Conservation (phyloP, 768 basidiomycete genomes). For the Lactarius pseudohatsudake region DNA sequence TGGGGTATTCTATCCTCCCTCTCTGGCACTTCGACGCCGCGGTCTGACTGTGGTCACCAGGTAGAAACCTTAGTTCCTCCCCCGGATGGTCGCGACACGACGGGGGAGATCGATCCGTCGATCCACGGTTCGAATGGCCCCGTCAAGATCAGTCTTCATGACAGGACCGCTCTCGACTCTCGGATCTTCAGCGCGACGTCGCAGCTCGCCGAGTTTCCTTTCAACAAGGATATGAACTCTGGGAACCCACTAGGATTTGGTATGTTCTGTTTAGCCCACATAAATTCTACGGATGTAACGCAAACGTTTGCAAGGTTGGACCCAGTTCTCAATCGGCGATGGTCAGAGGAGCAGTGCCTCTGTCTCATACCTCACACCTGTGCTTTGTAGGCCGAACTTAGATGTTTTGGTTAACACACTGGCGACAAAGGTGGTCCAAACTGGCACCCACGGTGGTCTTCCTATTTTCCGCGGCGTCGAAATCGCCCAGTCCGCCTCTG, state of each 20-base stretch:
- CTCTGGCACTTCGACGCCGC: neutral
- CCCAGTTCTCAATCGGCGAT: no score
- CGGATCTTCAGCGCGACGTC: conserved; percentile 24
- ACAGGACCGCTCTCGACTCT: neutral
- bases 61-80: conserved; percentile 9
- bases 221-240: no score
- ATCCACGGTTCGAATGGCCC: conserved; percentile 32
- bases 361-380: neutral
- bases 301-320: no score
- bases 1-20: neutral
- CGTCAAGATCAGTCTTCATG: conserved; percentile 29
- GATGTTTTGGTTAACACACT: conserved; percentile 1
- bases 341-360: no score
- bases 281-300: neutral
- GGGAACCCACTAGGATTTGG: no score
- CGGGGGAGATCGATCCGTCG: conserved; percentile 30
- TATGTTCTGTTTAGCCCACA: neutral
- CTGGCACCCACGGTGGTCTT: neutral
- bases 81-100: conserved; percentile 27
- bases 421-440: neutral
- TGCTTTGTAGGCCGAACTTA: neutral
- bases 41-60: neutral
- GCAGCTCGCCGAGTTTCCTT: neutral
- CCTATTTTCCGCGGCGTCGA: neutral
- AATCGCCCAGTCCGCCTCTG: neutral